These are phyloP conservation scores for Boletus tylopilopsis DNA, from an alignment of 768 basidiomycete species.

Conservation along the genomic window DNA sequence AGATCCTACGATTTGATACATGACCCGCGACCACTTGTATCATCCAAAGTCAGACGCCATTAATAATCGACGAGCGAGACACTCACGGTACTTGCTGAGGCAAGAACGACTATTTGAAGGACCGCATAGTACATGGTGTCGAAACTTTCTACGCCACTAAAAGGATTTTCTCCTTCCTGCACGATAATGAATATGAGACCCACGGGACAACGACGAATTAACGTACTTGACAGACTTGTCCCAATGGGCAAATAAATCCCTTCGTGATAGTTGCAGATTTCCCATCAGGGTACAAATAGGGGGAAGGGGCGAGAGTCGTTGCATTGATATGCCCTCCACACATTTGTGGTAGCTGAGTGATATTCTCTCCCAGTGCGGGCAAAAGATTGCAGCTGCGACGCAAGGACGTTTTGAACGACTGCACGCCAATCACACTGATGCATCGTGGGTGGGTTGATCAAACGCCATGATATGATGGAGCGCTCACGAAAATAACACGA, in stretches of 20 bases:
- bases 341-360: constrained; percentile 47
- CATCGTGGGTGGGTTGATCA: not conserved
- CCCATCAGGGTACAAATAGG: constrained; percentile 42
- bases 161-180: constrained; percentile 66
- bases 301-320: constrained; percentile 40
- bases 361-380: constrained; percentile 51
- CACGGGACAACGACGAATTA: not conserved
- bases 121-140: constrained; percentile 82
- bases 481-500: constrained; percentile 79
- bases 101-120: constrained; percentile 82
- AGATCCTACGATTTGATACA: constrained; percentile 87
- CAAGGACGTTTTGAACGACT: constrained; percentile 86
- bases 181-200: not conserved
- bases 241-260: constrained; percentile 87
- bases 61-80: not conserved
- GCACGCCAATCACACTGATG: constrained; percentile 80
- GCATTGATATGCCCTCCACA: constrained; percentile 85
- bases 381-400: constrained; percentile 58
- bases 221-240: constrained; percentile 75
- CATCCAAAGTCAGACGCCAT: not conserved
- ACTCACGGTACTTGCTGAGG: constrained; percentile 72
- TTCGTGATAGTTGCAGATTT: constrained; percentile 45
- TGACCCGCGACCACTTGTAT: constrained; percentile 67
- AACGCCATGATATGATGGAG: not conserved
- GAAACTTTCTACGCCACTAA: constrained; percentile 67